Evolutionary conservation across 2,329 filamentous ascomycete species (phyloP).

Genomic region (Emmonsiellopsis sp.): DNA sequence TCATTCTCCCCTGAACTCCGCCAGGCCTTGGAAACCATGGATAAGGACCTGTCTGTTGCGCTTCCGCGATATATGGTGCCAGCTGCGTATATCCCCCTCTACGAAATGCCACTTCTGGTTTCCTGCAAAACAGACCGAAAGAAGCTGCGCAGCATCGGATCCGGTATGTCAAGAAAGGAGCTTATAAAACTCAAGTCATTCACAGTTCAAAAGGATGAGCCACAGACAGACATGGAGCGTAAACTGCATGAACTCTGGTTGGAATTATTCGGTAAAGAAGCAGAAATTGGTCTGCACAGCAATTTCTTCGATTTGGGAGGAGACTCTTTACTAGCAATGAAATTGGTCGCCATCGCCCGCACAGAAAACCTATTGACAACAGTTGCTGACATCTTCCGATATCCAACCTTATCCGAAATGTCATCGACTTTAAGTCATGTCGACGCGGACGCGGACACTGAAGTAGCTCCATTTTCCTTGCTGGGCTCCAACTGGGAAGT

Average conservation of each 20-base stretch:
- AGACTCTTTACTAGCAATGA: constrained; percentile 22
- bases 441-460: neutral
- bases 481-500: constrained; percentile 4
- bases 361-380: constrained; percentile 13
- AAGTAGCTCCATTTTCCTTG: constrained; percentile 13
- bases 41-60: constrained; percentile 27
- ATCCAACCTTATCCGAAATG: constrained; percentile 29
- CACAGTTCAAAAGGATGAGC: constrained; percentile 5
- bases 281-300: constrained; percentile 11
- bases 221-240: constrained; percentile 19
- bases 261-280: constrained; percentile 17
- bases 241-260: constrained; percentile 24
- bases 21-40: constrained; percentile 23
- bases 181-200: constrained; percentile 10
- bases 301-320: constrained; percentile 20
- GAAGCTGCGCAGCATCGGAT: constrained; percentile 20
- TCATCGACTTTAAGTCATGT: constrained; percentile 12
- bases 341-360: constrained; percentile 18
- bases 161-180: constrained; percentile 17
- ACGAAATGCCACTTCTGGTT: constrained; percentile 25
- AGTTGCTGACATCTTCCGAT: constrained; percentile 20
- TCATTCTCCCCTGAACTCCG: constrained; percentile 19
- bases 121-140: constrained; percentile 28
- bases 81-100: constrained; percentile 29
- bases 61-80: constrained; percentile 34